phyloP scores from a whole-genome alignment of 2,329 filamentous ascomycete species.

The Hypoxylon sp. region DNA sequence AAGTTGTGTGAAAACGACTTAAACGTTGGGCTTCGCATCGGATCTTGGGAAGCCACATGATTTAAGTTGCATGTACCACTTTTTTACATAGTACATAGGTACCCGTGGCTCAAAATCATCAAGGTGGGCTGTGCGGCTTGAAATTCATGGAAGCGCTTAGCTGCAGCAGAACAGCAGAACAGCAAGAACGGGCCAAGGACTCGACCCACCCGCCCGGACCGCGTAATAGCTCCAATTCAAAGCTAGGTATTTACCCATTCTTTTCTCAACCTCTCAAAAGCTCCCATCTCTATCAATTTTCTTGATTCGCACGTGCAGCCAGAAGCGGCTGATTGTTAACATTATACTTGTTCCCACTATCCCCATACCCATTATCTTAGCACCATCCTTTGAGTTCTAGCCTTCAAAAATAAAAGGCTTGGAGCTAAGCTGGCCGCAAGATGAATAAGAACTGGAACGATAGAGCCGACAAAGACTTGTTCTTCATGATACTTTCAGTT shows the following conservation, averaged over 20 bases:
- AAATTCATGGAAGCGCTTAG: too few relatives aligned
- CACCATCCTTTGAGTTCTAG: slow-evolving; percentile 27
- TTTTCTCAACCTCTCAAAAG: slow-evolving; percentile 46
- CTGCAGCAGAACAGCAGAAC: too few relatives aligned
- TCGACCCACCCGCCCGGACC: slow-evolving; percentile 37
- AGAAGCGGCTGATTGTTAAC: slow-evolving; percentile 30
- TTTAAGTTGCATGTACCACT: background rate
- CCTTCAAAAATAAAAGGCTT: slow-evolving; percentile 37
- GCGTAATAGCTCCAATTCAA: slow-evolving; percentile 42
- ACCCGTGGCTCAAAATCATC: slow-evolving; percentile 3
- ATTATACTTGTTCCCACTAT: slow-evolving; percentile 33
- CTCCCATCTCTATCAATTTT: slow-evolving; percentile 43
- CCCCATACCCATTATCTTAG: slow-evolving; percentile 29
- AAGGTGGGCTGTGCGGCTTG: background rate
- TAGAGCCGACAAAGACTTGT: slow-evolving; percentile 68
- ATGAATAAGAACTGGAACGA: slow-evolving; percentile 71
- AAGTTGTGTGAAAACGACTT: too few relatives aligned
- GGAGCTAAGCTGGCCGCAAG: slow-evolving; percentile 41
- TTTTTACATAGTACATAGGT: background rate
- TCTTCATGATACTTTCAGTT: slow-evolving; percentile 68
- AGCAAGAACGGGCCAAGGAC: too few relatives aligned
- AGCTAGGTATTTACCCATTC: slow-evolving; percentile 34
- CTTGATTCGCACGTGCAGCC: slow-evolving; percentile 42
- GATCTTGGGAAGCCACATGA: too few relatives aligned
- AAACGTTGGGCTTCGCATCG: too few relatives aligned